phyloP scores from a whole-genome alignment of 2,329 filamentous ascomycete species.

The Diaporthe sp. region DNA sequence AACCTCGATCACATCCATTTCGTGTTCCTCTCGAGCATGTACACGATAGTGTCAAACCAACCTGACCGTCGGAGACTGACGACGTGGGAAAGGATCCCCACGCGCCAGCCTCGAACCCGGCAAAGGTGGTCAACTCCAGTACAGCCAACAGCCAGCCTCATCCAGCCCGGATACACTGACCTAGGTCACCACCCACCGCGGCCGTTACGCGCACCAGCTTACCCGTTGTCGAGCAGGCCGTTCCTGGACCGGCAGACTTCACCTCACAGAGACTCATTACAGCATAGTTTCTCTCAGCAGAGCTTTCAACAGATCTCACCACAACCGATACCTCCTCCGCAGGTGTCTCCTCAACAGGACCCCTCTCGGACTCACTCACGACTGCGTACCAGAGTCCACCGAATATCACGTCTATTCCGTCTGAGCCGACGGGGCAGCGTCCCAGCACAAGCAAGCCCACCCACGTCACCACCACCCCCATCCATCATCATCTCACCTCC shows the following conservation, averaged over 20 bases:
- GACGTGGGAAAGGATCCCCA: neutral
- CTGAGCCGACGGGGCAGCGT: neutral
- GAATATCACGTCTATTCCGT: neutral
- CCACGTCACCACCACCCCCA: neutral
- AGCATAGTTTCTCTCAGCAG: neutral
- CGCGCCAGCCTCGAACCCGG: neutral
- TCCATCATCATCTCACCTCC: neutral
- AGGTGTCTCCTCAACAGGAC: neutral
- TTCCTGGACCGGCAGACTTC: neutral
- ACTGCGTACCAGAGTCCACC: neutral
- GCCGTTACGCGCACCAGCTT: neutral
- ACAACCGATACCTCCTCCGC: neutral
- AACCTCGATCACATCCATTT: neutral
- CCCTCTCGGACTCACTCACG: neutral
- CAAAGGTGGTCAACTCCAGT: neutral
- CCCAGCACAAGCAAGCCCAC: neutral
- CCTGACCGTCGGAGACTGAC: neutral
- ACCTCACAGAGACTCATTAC: neutral
- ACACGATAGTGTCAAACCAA: neutral
- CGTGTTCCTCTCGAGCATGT: neutral
- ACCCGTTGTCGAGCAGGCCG: constrained; percentile 6
- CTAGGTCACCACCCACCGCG: neutral
- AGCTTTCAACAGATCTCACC: neutral
- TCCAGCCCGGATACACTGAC: neutral
- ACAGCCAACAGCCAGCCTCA: neutral